A percentile compares a stretch with the other conserved stretches of the same genome.
phyloP scores from a whole-genome alignment of 1,284 basidiomycete genomes.

The Veloboletus limbatus region DNA sequence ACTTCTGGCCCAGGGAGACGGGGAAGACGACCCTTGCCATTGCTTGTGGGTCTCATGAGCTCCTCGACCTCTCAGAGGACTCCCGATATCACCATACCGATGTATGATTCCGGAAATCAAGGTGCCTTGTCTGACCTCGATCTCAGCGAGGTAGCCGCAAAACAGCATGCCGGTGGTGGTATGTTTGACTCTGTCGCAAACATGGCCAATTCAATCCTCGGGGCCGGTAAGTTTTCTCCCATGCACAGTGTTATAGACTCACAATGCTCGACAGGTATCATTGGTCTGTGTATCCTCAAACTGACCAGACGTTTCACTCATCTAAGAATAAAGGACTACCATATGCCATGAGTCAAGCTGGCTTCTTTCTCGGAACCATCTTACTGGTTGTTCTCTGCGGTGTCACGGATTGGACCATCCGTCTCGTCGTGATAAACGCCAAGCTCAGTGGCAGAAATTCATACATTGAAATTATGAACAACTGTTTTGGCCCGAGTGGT shows the following conservation, averaged over 20 bases:
- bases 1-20: constrained; percentile 33
- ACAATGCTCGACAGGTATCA: constrained; percentile 62
- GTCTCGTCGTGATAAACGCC: constrained; percentile 92
- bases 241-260: constrained; percentile 7
- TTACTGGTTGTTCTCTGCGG: constrained; percentile 79
- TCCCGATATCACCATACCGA: constrained; percentile 50
- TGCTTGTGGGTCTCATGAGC: constrained; percentile 70
- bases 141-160: constrained; percentile 65
- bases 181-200: constrained; percentile 85
- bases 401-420: constrained; percentile 98
- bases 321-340: constrained; percentile 64
- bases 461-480: constrained; percentile 96
- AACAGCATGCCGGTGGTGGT: constrained; percentile 70
- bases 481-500: constrained; percentile 88
- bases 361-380: constrained; percentile 83
- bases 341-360: constrained; percentile 90
- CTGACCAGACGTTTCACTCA: constrained; percentile 1
- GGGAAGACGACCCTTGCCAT: constrained; percentile 60
- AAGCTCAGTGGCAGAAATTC: constrained; percentile 91
- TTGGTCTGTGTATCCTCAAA: constrained; percentile 52
- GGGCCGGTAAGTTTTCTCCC: constrained; percentile 64
- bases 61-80: constrained; percentile 55
- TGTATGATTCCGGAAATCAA: constrained; percentile 34
- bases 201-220: constrained; percentile 96
- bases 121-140: constrained; percentile 43